Evolutionary conservation across 2,329 filamentous ascomycete genomes (phyloP).

Genomic region (Coniochaeta ligniaria): DNA sequence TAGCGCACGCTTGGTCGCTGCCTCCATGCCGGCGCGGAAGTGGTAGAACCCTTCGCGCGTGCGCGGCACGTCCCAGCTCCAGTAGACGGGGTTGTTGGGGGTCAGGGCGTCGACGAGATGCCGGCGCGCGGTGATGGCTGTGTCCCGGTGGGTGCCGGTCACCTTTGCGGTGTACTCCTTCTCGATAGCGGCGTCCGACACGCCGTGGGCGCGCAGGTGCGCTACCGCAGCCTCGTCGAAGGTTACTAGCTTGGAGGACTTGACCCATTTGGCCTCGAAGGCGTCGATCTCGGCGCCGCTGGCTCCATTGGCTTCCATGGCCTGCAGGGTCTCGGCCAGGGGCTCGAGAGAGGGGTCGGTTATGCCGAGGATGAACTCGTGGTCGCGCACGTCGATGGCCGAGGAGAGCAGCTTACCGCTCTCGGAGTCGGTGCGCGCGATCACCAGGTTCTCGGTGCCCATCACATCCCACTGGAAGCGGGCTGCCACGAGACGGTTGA

Average conservation of each 20-base stretch:
- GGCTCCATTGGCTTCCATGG: slow-evolving; percentile 79
- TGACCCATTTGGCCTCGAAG: slow-evolving; percentile 85
- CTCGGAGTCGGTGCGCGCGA: slow-evolving; percentile 92
- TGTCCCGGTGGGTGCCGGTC: slow-evolving; percentile 53
- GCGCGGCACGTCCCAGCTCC: slow-evolving; percentile 85
- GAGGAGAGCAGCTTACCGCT: slow-evolving; percentile 86
- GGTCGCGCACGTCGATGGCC: slow-evolving; percentile 87
- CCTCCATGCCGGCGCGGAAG: slow-evolving; percentile 73
- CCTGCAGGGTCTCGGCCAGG: slow-evolving; percentile 80
- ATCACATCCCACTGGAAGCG: slow-evolving; percentile 98
- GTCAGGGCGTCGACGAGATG: slow-evolving; percentile 62
- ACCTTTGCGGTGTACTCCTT: slow-evolving; percentile 56
- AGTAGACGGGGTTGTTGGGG: slow-evolving; percentile 54
- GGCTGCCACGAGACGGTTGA: slow-evolving; percentile 85
- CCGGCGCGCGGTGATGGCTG: slow-evolving; percentile 73
- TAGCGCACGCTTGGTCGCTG: slow-evolving; percentile 87
- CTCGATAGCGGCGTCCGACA: slow-evolving; percentile 55
- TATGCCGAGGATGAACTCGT: slow-evolving; percentile 92
- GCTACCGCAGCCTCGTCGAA: slow-evolving; percentile 85
- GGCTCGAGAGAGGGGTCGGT: slow-evolving; percentile 67
- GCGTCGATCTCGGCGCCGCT: slow-evolving; percentile 72
- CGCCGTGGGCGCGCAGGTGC: slow-evolving; percentile 63
- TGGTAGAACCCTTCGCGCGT: slow-evolving; percentile 94
- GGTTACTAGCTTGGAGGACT: slow-evolving; percentile 74
- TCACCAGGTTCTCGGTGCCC: slow-evolving; percentile 90